Evolutionary conservation across 805 yeast species (phyloP).

Genomic region (Myxozyma neotropica): DNA sequence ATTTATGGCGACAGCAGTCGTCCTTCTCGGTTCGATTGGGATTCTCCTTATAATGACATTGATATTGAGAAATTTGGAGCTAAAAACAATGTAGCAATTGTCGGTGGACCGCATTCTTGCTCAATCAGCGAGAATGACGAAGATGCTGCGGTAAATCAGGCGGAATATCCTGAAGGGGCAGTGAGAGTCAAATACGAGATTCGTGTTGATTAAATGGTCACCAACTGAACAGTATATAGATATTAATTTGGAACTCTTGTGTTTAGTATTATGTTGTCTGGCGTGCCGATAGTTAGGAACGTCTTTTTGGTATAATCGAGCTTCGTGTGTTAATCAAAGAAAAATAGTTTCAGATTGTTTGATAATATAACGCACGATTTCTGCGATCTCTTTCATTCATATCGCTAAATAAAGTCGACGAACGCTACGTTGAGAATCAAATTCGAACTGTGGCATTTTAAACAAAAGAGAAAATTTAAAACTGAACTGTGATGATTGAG

Average conservation of each 20-base stretch:
- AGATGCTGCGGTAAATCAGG: background rate
- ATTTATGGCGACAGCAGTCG: background rate
- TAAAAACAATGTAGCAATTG: background rate
- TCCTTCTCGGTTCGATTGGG: background rate
- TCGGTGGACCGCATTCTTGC: background rate
- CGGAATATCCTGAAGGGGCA: slow-evolving; percentile 9
- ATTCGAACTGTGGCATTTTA: too few species aligned
- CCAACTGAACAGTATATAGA: background rate
- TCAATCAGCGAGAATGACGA: slow-evolving; percentile 2
- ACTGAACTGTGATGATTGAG: too few species aligned
- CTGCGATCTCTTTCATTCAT: too few species aligned
- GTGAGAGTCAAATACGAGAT: slow-evolving; percentile 28
- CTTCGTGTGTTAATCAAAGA: too few species aligned
- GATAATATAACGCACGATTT: too few species aligned
- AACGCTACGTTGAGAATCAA: too few species aligned
- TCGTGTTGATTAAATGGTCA: slow-evolving; percentile 12
- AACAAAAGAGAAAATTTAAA: too few species aligned
- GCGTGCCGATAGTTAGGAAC: too few species aligned
- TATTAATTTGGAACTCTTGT: background rate
- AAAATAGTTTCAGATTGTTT: too few species aligned
- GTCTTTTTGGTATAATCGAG: too few species aligned
- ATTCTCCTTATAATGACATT: slow-evolving; percentile 1
- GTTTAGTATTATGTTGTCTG: too few species aligned
- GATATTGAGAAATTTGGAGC: slow-evolving; percentile 15
- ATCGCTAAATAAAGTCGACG: too few species aligned